These are phyloP conservation scores for Fusarium clavum DNA, from an alignment of 2,329 filamentous ascomycete species.

Conservation along the genomic window DNA sequence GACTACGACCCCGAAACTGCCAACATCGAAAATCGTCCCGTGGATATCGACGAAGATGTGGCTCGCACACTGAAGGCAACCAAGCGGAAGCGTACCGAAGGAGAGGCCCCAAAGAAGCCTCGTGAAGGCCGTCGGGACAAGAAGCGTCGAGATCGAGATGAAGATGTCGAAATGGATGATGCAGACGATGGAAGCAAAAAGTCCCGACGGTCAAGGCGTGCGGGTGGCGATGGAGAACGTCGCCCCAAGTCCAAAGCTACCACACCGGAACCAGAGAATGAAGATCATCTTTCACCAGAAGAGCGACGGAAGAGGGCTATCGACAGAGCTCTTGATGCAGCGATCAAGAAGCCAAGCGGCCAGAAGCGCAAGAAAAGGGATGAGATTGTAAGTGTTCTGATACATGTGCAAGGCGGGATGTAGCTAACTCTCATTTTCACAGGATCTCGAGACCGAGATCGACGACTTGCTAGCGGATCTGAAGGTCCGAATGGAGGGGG, in stretches of 20 bases:
- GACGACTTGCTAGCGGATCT: conserved; percentile 91
- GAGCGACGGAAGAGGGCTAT: conserved; percentile 86
- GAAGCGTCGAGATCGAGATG: conserved; percentile 64
- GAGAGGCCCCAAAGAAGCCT: conserved; percentile 76
- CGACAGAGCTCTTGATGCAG: conserved; percentile 87
- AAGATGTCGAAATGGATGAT: conserved; percentile 61
- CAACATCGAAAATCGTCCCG: conserved; percentile 71
- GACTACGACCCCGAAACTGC: conserved; percentile 75
- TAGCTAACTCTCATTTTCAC: conserved; percentile 37
- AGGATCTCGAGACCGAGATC: conserved; percentile 91
- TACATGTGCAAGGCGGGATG: neutral
- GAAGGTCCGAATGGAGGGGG: conserved; percentile 89
- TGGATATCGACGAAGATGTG: conserved; percentile 75
- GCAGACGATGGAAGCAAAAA: conserved; percentile 59
- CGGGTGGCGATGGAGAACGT: conserved; percentile 58
- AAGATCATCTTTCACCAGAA: conserved; percentile 84
- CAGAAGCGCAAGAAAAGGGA: conserved; percentile 83
- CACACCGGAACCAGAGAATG: conserved; percentile 72
- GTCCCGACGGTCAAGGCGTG: conserved; percentile 61
- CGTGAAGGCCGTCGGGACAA: conserved; percentile 79
- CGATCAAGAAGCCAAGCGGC: conserved; percentile 78
- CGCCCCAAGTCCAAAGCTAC: conserved; percentile 58
- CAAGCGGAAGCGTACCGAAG: conserved; percentile 74
- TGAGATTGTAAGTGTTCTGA: conserved; percentile 75
- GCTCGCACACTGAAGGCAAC: conserved; percentile 72